Evolutionary conservation across 1,139 yeast genomes (phyloP), one percentile per base, ranked within the genome.

Genomic region (Pichia sp.): DNA sequence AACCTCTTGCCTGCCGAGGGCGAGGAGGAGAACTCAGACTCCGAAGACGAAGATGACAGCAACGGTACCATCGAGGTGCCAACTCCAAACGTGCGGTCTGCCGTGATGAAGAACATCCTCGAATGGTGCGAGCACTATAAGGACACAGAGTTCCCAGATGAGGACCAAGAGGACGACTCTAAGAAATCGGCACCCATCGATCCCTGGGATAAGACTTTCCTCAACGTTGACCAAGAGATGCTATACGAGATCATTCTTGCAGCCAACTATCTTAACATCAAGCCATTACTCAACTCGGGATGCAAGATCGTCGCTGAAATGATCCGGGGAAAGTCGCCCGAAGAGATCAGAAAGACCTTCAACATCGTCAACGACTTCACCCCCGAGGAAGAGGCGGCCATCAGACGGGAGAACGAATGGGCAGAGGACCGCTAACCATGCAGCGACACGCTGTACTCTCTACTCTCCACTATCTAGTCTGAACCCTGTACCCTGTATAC

Each of bases 61-160:
- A 23, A 72, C 18, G 77, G 67, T 19, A 65, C 59, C 35, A 83
- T 76, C 38, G 95, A 86, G 51, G 80, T 88, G 51, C 97, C 97
- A 25, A 81, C 91, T 20, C 96, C 96, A 32, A 87, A 85, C 53
- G 96, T 87, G 31, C 68, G 93, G 53, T 76, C 87, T 15, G 74
- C 85, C 20, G 97, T 91, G 20, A 72, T 93, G 62, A 77, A 84
- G 57, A 88, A 88, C 58, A 94, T 93, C 14, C 69, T 93, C 40
- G 96, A 91, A 59, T 93, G 96, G 94, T 91, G 97, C 58, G 95
- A 86, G 57, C 94, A 91, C 59, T 97, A 93, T 67, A 83, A 80
- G 61, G 85, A 85, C 56, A 83, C 91, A 30, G 72, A 72, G 21
- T 81, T 81, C 62, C 83, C 83, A 16, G 85, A 76, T 43, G 84